phyloP scores from a whole-genome alignment of 164 flowering plant species.

The Aristolochia contorta region DNA sequence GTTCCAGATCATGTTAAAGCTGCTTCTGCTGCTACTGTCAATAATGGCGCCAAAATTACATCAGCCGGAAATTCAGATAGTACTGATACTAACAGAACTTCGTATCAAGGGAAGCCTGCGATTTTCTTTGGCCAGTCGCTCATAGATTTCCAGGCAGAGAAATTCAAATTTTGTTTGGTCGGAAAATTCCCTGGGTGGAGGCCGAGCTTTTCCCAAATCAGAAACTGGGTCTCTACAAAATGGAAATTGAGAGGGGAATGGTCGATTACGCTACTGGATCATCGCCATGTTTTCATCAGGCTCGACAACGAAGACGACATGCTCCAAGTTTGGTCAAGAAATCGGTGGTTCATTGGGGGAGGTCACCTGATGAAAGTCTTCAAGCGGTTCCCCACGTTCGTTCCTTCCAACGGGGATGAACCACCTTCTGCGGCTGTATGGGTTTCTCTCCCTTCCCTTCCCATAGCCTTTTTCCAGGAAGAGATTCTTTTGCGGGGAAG shows the following conservation, averaged over 20 bases:
- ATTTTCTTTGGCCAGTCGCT: background rate
- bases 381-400: background rate
- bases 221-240: too few relatives aligned
- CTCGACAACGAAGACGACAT: background rate
- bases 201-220: background rate
- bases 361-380: background rate
- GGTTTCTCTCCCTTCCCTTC: background rate
- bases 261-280: too few relatives aligned
- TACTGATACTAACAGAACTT: background rate
- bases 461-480: background rate
- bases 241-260: too few relatives aligned
- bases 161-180: background rate
- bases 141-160: background rate
- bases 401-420: background rate
- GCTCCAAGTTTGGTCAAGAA: background rate
- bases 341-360: background rate
- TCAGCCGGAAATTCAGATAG: too few relatives aligned
- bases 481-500: background rate
- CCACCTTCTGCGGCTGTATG: background rate
- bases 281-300: constrained; percentile 1
- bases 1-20: background rate
- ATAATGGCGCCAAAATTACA: too few relatives aligned
- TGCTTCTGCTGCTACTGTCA: too few relatives aligned
- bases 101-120: too few relatives aligned
- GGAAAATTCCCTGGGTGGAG: background rate